These are phyloP conservation scores for Perilla frutescens DNA, from an alignment of 257 asterid species.

Conservation along the genomic window DNA sequence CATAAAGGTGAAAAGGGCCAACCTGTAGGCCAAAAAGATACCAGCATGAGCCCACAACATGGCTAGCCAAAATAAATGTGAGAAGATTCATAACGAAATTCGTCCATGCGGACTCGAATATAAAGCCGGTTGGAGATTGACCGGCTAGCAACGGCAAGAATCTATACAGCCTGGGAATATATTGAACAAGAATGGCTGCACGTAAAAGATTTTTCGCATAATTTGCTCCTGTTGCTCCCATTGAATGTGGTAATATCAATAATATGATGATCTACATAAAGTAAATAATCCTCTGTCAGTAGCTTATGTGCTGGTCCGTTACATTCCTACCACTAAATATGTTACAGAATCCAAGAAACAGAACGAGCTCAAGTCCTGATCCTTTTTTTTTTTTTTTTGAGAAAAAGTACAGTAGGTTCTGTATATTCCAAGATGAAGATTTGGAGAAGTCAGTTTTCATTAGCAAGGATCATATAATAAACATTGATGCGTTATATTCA, in stretches of 20 bases:
- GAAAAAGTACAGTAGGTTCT: too few species aligned
- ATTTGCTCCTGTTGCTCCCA: slow-evolving; percentile 65
- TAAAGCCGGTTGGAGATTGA: slow-evolving; percentile 72
- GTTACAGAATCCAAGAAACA: too few species aligned
- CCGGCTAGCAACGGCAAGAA: slow-evolving; percentile 73
- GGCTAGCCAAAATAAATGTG: slow-evolving; percentile 68
- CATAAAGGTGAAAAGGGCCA: neutral
- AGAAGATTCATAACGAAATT: slow-evolving; percentile 75
- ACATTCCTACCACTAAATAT: too few species aligned
- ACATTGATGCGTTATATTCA: too few species aligned
- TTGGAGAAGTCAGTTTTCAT: too few species aligned
- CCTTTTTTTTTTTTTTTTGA: too few species aligned
- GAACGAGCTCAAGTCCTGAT: too few species aligned
- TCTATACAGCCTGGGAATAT: slow-evolving; percentile 72
- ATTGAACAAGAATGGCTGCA: slow-evolving; percentile 68
- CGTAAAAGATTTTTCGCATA: slow-evolving; percentile 71
- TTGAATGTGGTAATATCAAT: slow-evolving; percentile 55
- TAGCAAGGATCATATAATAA: too few species aligned
- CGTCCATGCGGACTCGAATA: slow-evolving; percentile 91
- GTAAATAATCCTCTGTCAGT: slow-evolving; percentile 28
- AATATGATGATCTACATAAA: slow-evolving; percentile 66
- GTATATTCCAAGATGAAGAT: too few species aligned
- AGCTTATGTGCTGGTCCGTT: neutral
- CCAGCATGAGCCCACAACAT: slow-evolving; percentile 88
- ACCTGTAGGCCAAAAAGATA: slow-evolving; percentile 92